Base-by-base conservation (phyloP, 108 stramenopile genomes). In the Phaeodactylum tricornutum region DNA sequence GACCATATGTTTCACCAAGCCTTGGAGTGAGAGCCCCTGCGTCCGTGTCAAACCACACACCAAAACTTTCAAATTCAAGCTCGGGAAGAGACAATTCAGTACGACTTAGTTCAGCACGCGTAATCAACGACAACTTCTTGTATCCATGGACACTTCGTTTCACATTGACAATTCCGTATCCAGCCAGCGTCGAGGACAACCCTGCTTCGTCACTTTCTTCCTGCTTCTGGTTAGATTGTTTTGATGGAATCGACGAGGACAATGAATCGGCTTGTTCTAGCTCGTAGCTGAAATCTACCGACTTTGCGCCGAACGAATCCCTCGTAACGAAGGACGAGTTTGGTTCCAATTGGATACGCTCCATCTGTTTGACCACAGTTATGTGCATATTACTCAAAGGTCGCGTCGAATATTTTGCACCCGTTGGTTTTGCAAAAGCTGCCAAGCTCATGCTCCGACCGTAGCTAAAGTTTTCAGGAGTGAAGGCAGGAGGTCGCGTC, bases 51-150 rank as follows among this genome's bases (percentile, higher is more conserved):
- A 95, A 45, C 95, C 95, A 98, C 19, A 92, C 43, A 3, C 85
- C 97, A 47, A 70, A 68, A 4, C 89, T 96, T 34, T 88, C 92
- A 50, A 72, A 98, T 68, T 94, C 87, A 71, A 96, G 79, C 6
- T 88, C 68, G 0, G 97, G 97, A 12, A 98, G 48, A 0, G 76
- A 60, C 9, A 95, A 65, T 36, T 83, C 80, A n/a, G 75, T 68
- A 35, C 87, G 53, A 30, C 75, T 73, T 20, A 89, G 43, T 48
- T 90, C 87, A 29, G 55, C 66, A 37, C 87, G 35, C 24, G 79
- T 79, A 1, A 90, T 68, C 29, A 66, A 62, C 1, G 77, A 79
- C 9, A 90, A 53, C 38, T 75, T 79, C 53, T 79, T 82, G 64
- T 84, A 89, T 4, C 87, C 87, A 62, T 82, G 82, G 4, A 89